Evolutionary conservation across 192 early-diverging fungal genomes (phyloP), one percentile per base, ranked within the genome.

Genomic region (Geranomyces variabilis): DNA sequence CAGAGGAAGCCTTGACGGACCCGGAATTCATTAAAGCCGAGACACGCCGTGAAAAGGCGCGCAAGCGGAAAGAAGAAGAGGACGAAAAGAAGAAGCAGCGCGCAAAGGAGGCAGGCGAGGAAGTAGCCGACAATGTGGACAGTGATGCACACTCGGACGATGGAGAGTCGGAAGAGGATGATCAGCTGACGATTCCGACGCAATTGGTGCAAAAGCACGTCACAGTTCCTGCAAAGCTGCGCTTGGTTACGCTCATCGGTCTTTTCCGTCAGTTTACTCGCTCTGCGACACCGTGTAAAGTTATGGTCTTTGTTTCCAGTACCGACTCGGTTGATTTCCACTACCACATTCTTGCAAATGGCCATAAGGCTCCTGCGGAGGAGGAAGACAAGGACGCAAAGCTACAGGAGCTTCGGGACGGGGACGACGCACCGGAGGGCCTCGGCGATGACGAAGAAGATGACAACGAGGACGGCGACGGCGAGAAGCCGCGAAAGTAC

Each of bases 281-380:
- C 73, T 64, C 80, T 19, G 55, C 58, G 24, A 46, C 63, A 22
- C 70, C 62, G 33, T 79, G 79, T 28, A 96, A 96, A 77, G 78
- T 92, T n/a, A 91, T 99, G 44, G 89, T 99, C n/a, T 99, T 99
- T 75, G 79, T 96, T 67, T 91, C 94, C 29, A 92, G 90, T 49
- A 92, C 93, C 63, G 97, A 97, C 74, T 86, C 94, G 3, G 96
- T 98, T 30, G 96, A 99, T 83, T 99, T 95, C 80, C 92, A 95
- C 77, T 90, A 92, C 75, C 91, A 91, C 80, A 51, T 95, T 48
- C 85, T 98, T 53, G 84, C 85, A 0, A 88, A 93, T 69, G 83
- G 84, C 4, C 68, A 70, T 45, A 70, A 70, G 31, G 47, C 9
- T 22, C 46, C 66, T 24, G 71, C 26, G 45, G 74, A 73, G 36